A percentile compares a stretch with the other conserved stretches of the same genome.
Conservation (phyloP, 177 flowering plant genomes). For the Tripterygium wilfordii region DNA sequence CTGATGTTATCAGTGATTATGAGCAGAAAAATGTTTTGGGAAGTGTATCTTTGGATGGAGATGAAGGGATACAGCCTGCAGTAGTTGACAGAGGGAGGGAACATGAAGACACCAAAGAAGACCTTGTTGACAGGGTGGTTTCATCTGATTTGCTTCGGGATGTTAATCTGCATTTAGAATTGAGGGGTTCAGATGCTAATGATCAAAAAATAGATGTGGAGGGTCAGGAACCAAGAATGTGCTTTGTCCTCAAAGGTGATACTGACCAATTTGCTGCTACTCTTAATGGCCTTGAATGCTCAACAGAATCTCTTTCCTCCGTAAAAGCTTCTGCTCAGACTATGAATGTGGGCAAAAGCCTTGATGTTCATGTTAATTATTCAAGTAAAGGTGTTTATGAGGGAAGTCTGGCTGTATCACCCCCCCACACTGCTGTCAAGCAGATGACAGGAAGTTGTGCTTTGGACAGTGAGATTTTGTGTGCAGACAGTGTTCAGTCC, state of each 20-base stretch:
- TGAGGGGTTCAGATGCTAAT: neutral
- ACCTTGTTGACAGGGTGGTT: neutral
- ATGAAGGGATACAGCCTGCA: too few species aligned
- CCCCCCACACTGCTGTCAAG: neutral
- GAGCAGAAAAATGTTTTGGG: too few species aligned
- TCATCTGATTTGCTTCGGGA: conserved; percentile 5
- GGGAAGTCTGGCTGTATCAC: conserved; percentile 1
- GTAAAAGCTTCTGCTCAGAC: conserved; percentile 1
- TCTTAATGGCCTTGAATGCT: too few species aligned
- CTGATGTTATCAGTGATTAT: conserved; percentile 21
- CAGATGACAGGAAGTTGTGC: conserved; percentile 5
- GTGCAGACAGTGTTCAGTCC: conserved; percentile 5
- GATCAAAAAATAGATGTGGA: neutral
- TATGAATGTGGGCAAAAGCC: too few species aligned
- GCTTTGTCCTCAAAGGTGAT: neutral
- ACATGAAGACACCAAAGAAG: conserved; percentile 4
- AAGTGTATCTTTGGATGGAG: too few species aligned
- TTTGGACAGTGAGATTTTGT: neutral
- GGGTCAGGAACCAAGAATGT: conserved; percentile 7
- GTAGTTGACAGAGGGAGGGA: too few species aligned
- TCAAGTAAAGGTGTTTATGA: neutral
- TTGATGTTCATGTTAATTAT: too few species aligned
- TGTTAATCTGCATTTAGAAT: neutral
- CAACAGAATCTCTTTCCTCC: too few species aligned
- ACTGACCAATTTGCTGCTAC: conserved; percentile 6